phyloP scores from a whole-genome alignment of 257 asterid genomes.

The Gentiana macrophylla region DNA sequence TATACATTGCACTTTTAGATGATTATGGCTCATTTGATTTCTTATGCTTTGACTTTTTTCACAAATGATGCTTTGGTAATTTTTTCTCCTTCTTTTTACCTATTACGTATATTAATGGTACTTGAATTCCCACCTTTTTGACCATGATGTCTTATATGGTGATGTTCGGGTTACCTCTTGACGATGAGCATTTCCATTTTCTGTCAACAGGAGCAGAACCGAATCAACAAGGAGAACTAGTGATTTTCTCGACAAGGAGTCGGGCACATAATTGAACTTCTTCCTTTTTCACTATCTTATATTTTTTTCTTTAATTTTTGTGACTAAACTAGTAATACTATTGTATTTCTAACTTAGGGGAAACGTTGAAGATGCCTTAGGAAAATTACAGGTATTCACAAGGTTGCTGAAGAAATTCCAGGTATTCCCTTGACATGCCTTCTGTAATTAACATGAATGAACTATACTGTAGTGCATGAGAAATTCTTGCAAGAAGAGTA shows the following conservation, averaged over 20 bases:
- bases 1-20: too few relatives aligned
- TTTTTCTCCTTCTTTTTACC: too few relatives aligned
- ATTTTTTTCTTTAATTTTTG: conserved; percentile 2
- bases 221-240: conserved; percentile 81
- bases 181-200: too few relatives aligned
- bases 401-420: conserved; percentile 15
- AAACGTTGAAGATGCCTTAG: conserved; percentile 76
- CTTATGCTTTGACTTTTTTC: too few relatives aligned
- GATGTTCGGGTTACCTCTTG: too few relatives aligned
- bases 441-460: conserved; percentile 2
- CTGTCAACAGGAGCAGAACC: conserved; percentile 66
- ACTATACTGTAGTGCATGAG: background rate
- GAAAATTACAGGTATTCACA: conserved; percentile 69
- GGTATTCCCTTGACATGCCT: conserved; percentile 13
- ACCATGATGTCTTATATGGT: too few relatives aligned
- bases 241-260: conserved; percentile 78
- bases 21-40: too few relatives aligned
- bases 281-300: conserved; percentile 9
- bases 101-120: too few relatives aligned
- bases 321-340: conserved; percentile 10
- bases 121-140: too few relatives aligned
- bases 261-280: conserved; percentile 66
- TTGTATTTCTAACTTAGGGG: conserved; percentile 38
- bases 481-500: background rate
- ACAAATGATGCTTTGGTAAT: too few relatives aligned